These are phyloP conservation scores for Salix caprea DNA, from an alignment of 345 rosid genomes.

Conservation along the genomic window DNA sequence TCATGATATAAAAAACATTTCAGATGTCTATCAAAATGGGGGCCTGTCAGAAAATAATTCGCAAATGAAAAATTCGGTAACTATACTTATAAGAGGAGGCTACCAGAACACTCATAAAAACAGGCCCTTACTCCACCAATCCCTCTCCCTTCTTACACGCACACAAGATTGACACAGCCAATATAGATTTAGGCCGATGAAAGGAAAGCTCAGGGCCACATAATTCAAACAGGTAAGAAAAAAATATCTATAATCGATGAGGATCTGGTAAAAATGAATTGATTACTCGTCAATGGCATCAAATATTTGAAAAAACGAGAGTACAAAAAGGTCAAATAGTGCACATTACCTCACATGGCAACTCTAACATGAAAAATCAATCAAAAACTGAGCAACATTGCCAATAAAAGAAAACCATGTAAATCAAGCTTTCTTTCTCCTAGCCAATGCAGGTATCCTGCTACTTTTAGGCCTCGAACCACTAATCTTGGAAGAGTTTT, in stretches of 20 bases:
- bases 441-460: slow-evolving; percentile 39
- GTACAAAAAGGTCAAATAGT: not conserved
- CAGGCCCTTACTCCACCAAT: not conserved
- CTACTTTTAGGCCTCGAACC: slow-evolving; percentile 12
- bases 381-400: not conserved
- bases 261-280: no score
- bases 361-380: not conserved
- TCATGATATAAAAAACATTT: not conserved
- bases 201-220: not conserved
- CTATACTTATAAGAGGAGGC: not conserved
- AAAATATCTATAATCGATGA: no score
- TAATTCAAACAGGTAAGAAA: not conserved
- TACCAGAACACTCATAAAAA: not conserved
- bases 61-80: not conserved
- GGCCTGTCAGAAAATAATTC: not conserved
- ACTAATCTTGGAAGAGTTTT: slow-evolving; percentile 13
- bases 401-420: not conserved
- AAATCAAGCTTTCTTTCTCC: slow-evolving; percentile 42
- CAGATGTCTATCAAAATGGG: not conserved
- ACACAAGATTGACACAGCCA: not conserved
- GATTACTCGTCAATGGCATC: not conserved
- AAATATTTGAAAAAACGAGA: no score
- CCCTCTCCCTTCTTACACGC: not conserved
- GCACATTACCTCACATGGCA: not conserved
- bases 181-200: not conserved